Base-by-base conservation (phyloP, 208 protist genomes). In the Acanthamoeba healyi region DNA sequence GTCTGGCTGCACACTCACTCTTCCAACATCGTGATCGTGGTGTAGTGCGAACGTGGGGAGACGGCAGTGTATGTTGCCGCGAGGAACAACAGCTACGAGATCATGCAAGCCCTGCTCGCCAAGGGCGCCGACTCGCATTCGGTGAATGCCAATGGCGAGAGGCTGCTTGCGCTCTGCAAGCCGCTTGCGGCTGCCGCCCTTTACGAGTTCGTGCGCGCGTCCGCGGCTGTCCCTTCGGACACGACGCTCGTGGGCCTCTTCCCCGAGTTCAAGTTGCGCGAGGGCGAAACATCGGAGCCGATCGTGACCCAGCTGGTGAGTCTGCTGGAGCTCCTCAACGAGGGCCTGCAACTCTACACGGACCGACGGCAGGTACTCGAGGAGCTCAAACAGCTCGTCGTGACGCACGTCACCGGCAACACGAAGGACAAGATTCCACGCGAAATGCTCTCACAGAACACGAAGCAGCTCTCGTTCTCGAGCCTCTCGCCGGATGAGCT, bases 391-490 rank as follows among this genome's bases (percentile, higher is more conserved):
- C 58, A 67, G 58, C 58, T 67, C 24, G 58, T 32, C 58, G 22
- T 26, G 58, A 24, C 6, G 6, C 58, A 67, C 49, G 10, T 54
- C 58, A 67, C n/a, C 14, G n/a, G 58, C n/a, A n/a, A n/a, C n/a
- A n/a, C n/a, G n/a, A 24, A 67, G 58, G n/a, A 5, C 24, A 67
- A 67, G 58, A 7, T 34, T 7, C 58, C 24, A 22, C 15, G 15
- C 49, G 15, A 26, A 9, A 67, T 6, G 58, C 15, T 67, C 58
- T 24, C 58, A 32, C n/a, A 34, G 22, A 26, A 9, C n/a, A 34
- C 58, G 58, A 67, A 32, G 58, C 58, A 67, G 58, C 58, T 67
- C 24, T 67, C 58, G 6, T 67, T 67, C 58, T 67, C 58, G 58
- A 67, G 58, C 58, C 58, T 67, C 24, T 67, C 58, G 58, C 58